Percentiles rank a stretch among this genome's conserved stretches.
These are phyloP conservation scores for Truncatella angustata DNA, from an alignment of 2,329 filamentous ascomycete genomes.

Conservation along the genomic window DNA sequence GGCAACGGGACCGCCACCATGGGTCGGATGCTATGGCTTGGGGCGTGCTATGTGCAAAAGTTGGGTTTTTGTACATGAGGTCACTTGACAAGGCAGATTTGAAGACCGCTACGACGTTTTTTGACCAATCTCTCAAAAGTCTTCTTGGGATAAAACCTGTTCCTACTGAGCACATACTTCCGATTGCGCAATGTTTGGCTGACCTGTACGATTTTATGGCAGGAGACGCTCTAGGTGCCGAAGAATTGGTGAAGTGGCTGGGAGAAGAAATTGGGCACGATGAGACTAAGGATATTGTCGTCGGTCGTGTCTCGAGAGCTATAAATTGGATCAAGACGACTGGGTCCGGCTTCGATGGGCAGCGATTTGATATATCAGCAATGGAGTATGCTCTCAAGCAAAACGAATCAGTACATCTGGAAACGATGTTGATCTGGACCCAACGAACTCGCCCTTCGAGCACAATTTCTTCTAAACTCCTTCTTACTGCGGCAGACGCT, in stretches of 20 bases:
- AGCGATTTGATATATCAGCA: neutral
- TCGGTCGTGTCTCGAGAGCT: neutral
- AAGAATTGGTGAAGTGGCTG: neutral
- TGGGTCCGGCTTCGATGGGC: neutral
- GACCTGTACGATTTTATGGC: conserved; percentile 1
- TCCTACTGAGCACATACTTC: neutral
- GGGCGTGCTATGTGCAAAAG: neutral
- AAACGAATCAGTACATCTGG: neutral
- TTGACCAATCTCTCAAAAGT: neutral
- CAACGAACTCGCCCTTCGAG: neutral
- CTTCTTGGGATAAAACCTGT: neutral
- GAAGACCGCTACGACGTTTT: neutral
- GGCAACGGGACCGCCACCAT: neutral
- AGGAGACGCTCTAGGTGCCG: neutral
- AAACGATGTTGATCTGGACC: conserved; percentile 1
- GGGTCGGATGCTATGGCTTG: neutral
- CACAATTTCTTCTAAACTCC: neutral
- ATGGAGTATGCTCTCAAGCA: neutral
- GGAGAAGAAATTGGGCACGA: neutral
- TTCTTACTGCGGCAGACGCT: conserved; percentile 3
- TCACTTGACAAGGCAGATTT: neutral
- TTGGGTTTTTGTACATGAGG: neutral
- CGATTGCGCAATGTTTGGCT: neutral
- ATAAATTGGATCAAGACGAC: neutral
- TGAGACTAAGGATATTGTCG: neutral